Evolutionary conservation across 306 rosid genomes (phyloP).

Genomic region (Acacia confusa): DNA sequence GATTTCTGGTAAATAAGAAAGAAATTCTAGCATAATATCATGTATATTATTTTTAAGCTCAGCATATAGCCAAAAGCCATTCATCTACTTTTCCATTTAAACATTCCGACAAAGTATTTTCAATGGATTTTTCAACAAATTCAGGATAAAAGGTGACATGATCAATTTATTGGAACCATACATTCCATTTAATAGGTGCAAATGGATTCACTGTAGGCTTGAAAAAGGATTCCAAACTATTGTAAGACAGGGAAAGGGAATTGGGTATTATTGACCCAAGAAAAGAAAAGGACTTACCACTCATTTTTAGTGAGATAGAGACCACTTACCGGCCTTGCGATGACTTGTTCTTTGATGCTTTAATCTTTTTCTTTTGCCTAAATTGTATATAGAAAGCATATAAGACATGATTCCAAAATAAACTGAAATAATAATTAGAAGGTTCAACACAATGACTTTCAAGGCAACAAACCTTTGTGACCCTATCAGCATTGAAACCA

Average conservation of each 20-base stretch:
- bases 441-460: background rate
- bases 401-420: constrained; percentile 20
- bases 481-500: constrained; percentile 91
- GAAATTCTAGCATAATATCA: too few relatives aligned
- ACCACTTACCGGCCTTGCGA: constrained; percentile 87
- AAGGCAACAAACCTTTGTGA: constrained; percentile 65
- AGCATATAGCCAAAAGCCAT: too few relatives aligned
- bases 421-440: constrained; percentile 27
- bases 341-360: constrained; percentile 91
- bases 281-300: constrained; percentile 8
- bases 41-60: too few relatives aligned
- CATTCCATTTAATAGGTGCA: constrained; percentile 84
- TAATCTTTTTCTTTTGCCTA: constrained; percentile 94
- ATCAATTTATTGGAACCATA: constrained; percentile 37
- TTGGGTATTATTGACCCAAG: constrained; percentile 20
- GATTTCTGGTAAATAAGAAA: too few relatives aligned
- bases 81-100: too few relatives aligned
- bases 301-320: constrained; percentile 14
- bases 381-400: constrained; percentile 35
- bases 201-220: constrained; percentile 69
- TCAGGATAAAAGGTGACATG: constrained; percentile 6
- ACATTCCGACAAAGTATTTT: constrained; percentile 8
- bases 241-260: constrained; percentile 27
- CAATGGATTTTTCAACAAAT: constrained; percentile 7
- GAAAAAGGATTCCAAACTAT: constrained; percentile 88